Base-by-base conservation (phyloP, 2,329 filamentous ascomycete species). In the Diaporthe ampelina region DNA sequence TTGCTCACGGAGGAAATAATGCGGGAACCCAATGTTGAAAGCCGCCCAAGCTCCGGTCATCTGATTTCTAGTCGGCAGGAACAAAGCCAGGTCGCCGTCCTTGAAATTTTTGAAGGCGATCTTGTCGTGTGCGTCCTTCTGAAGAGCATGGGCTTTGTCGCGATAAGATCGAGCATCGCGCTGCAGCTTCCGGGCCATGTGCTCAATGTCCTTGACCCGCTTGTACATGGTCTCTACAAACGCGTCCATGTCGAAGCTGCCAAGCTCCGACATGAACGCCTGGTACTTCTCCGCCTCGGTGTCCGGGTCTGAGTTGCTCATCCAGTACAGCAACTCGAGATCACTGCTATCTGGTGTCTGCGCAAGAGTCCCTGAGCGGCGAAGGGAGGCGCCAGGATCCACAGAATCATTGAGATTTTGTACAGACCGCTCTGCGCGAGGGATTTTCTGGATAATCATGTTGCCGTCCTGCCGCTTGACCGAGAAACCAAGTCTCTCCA, bases 71-170 rank as follows among this genome's bases (percentile, higher is more conserved):
- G 97, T 99, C 0, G 97, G 97, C 54, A 99, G 85, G 85, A 99
- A 99, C 2, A 99, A 84, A 17, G 96, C 97, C 19, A 99, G 88
- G 80, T 99, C 97, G 10, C 97, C 96, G 83, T 98, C 95, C 81
- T 98, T 98, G 86, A 99, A 99, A 68, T 96, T 93, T 75, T 93
- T 93, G 82, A 97, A 98, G 2, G 97, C 95, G 80, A 99, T 98
- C 86, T 98, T 98, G 78, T 98, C 94, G 79, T 98, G 94, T 0
- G 94, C 92, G 80, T 98, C 97, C 79, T 93, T 93, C 77, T 97
- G 94, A 59, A 93, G 87, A 19, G 89, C 86, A 78, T 97, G 94
- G 11, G 94, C 93, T 81, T 95, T 95, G 77, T 98, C 97, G 17
- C 96, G 91, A 79, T 98, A 98, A 1, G 91, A 90, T 45, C 95